A percentile compares a stretch with the other conserved stretches of the same genome.
phyloP scores from a whole-genome alignment of 2,329 filamentous ascomycete species.

The Fusarium newnesense region DNA sequence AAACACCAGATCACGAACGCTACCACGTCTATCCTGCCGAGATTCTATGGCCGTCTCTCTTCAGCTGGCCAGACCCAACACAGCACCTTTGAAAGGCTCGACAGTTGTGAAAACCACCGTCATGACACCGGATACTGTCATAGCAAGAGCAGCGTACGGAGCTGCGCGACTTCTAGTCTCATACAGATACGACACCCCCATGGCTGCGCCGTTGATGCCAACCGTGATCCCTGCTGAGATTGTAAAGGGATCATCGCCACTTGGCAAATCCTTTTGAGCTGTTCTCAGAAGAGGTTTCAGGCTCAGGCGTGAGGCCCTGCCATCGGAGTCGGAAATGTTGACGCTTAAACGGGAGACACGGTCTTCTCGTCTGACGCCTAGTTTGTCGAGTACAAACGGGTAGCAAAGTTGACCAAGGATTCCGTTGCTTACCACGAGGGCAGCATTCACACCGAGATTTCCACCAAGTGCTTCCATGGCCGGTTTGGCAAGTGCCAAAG shows the following conservation, averaged over 20 bases:
- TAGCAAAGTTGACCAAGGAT: slow-evolving; percentile 57
- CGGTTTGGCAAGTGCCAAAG: slow-evolving; percentile 60
- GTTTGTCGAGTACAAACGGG: slow-evolving; percentile 47
- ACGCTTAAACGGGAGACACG: background rate
- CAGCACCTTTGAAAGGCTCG: slow-evolving; percentile 54
- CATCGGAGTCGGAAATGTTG: background rate
- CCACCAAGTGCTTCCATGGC: slow-evolving; percentile 58
- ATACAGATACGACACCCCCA: slow-evolving; percentile 68
- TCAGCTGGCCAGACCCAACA: slow-evolving; percentile 49
- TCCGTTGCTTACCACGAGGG: slow-evolving; percentile 63
- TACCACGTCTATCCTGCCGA: slow-evolving; percentile 1
- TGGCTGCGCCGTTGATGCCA: slow-evolving; percentile 68
- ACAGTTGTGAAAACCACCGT: slow-evolving; percentile 65
- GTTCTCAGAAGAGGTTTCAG: slow-evolving; percentile 4
- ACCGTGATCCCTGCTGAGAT: slow-evolving; percentile 64
- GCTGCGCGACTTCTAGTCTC: slow-evolving; percentile 63
- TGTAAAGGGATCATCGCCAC: slow-evolving; percentile 48
- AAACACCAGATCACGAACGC: slow-evolving; percentile 22
- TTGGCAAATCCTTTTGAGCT: slow-evolving; percentile 21
- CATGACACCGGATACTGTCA: slow-evolving; percentile 67
- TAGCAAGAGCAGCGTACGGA: slow-evolving; percentile 66
- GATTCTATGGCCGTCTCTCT: slow-evolving; percentile 12
- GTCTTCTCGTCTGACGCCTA: slow-evolving; percentile 40
- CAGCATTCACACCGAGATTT: slow-evolving; percentile 59
- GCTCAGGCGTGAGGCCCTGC: background rate